These are phyloP conservation scores for Pelargonium cotyledonis DNA, from an alignment of 441 rosid genomes.

Conservation along the genomic window DNA sequence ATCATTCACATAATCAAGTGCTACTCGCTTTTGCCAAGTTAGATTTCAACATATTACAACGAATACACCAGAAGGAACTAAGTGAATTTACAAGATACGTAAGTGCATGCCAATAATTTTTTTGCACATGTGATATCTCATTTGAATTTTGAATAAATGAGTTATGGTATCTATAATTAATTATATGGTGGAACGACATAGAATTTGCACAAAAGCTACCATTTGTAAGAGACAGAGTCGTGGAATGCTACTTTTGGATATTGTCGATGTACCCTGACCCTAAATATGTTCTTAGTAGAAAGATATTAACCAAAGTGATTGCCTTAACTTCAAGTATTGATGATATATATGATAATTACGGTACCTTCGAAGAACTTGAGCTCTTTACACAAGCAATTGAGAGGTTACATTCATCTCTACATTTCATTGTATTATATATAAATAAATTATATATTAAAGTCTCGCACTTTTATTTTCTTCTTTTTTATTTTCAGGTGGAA, in stretches of 20 bases:
- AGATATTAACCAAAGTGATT: constrained; percentile 22
- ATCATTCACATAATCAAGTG: neutral
- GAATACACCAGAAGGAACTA: constrained; percentile 25
- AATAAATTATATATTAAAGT: too few species aligned
- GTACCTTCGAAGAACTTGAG: constrained; percentile 34
- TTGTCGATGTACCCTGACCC: constrained; percentile 39
- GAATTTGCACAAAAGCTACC: constrained; percentile 21
- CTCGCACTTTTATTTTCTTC: too few species aligned
- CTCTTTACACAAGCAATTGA: constrained; percentile 26
- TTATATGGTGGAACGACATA: constrained; percentile 42
- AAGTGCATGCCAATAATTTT: neutral
- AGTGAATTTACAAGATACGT: neutral
- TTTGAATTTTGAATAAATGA: too few species aligned
- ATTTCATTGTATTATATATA: neutral
- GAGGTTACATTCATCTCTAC: constrained; percentile 15
- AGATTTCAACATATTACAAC: constrained; percentile 28
- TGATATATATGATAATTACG: constrained; percentile 45
- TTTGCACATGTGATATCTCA: too few species aligned
- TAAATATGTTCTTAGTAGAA: constrained; percentile 26
- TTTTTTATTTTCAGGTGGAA: neutral
- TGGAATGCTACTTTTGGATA: constrained; percentile 42
- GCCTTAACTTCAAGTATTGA: constrained; percentile 31
- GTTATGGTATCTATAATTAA: too few species aligned
- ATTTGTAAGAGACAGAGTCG: constrained; percentile 37
- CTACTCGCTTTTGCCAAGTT: constrained; percentile 18